Conservation (phyloP, 2,329 filamentous ascomycete genomes). For the Botryotinia convoluta region DNA sequence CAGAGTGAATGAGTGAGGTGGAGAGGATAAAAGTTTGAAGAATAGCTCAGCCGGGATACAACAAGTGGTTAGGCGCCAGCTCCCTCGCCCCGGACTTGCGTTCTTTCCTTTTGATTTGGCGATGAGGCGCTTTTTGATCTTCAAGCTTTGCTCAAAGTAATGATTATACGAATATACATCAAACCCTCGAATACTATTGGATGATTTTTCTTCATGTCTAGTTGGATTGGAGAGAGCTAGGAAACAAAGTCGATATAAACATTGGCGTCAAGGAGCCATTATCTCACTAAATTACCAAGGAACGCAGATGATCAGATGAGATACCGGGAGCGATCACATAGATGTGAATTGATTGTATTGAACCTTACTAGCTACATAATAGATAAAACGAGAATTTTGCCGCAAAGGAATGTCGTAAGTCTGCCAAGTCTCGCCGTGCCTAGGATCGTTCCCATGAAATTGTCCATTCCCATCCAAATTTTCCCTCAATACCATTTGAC, state of each 20-base stretch:
- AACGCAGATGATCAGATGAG: not conserved
- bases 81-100: not conserved
- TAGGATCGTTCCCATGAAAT: not conserved
- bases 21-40: not conserved
- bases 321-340: not conserved
- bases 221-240: too few relatives aligned
- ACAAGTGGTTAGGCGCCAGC: not conserved
- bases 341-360: not conserved
- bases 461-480: not conserved
- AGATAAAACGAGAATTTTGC: not conserved
- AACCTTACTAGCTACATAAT: not conserved
- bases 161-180: not conserved
- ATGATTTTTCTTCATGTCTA: not conserved
- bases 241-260: too few relatives aligned
- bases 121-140: not conserved
- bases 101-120: not conserved
- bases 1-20: too few relatives aligned
- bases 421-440: not conserved
- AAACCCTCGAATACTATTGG: accelerated
- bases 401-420: conserved; percentile 2
- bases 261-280: not conserved
- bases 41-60: not conserved
- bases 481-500: not conserved
- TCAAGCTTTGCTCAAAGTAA: not conserved
- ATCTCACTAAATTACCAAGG: not conserved